Evolutionary conservation across 2,329 filamentous ascomycete species (phyloP), one percentile per base, ranked within the genome.

Genomic region (Fusarium sulawesiense): DNA sequence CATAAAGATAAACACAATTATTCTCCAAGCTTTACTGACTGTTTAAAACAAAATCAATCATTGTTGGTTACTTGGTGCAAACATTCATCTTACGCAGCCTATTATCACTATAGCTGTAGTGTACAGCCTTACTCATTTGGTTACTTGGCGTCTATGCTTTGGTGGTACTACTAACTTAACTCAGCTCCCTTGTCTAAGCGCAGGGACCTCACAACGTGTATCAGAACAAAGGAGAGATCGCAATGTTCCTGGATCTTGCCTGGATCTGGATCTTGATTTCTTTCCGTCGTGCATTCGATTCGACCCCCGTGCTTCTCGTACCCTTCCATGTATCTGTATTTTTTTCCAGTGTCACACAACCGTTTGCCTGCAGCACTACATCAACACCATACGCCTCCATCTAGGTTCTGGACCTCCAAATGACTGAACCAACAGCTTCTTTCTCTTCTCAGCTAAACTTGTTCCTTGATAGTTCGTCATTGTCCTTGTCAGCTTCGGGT

Each of bases 341-440:
- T 37, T 23, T 37, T 29, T 45, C 25, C 23, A 46, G 23, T 45
- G 62, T 70, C 49, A 60, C 64, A 62, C 70, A 68, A 27, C 49
- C 49, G 10, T 51, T 32, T n/a, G 34, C 49, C 49, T 61, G 57
- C 62, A 66, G 56, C 40, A 56, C 59, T 67, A 30, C 37, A 32
- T 29, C 30, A 68, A 70, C 58, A 63, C 54, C 61, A 51, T 16
- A 45, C 60, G 42, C 42, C 50, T 53, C 48, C 34, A 27, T 42
- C 30, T 55, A 10, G 18, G 34, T 60, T 59, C 32, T 44, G 21
- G 41, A 18, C 20, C 41, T 40, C 41, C 55, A 61, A 30, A 37
- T 42, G 34, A 18, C 42, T 45, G 58, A 21, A 53, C 44, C 60
- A 65, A 53, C 47, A 29, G 13, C 40, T 29, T 53, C 34, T 37